phyloP scores from a whole-genome alignment of 805 yeast species.

The Wilhelminamyces savonicus region DNA sequence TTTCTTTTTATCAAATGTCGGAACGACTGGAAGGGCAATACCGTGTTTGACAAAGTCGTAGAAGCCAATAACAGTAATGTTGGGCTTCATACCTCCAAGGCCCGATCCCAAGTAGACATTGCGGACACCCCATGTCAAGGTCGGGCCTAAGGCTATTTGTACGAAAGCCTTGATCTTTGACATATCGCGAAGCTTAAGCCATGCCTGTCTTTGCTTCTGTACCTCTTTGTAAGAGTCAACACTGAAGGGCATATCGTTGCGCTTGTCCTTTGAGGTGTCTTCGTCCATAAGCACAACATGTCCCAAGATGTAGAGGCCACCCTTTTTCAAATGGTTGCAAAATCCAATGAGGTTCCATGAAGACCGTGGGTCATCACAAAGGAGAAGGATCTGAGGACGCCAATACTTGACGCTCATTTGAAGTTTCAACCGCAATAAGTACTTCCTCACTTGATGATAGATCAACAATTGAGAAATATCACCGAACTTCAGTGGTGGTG shows the following conservation, averaged over 20 bases:
- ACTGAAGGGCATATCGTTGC: slow-evolving; percentile 40
- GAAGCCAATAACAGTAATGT: slow-evolving; percentile 87
- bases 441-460: slow-evolving; percentile 94
- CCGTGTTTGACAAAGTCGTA: slow-evolving; percentile 55
- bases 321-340: slow-evolving; percentile 92
- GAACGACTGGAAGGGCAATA: slow-evolving; percentile 18
- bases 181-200: slow-evolving; percentile 77
- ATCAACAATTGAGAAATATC: slow-evolving; percentile 94
- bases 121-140: slow-evolving; percentile 90
- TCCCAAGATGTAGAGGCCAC: slow-evolving; percentile 88
- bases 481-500: slow-evolving; percentile 97
- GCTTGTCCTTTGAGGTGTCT: slow-evolving; percentile 19
- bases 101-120: slow-evolving; percentile 92
- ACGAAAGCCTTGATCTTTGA: slow-evolving; percentile 86
- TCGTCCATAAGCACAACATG: slow-evolving; percentile 72
- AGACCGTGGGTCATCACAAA: slow-evolving; percentile 89
- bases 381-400: slow-evolving; percentile 89
- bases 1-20: slow-evolving; percentile 12
- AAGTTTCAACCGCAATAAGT: slow-evolving; percentile 70
- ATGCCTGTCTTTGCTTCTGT: slow-evolving; percentile 66
- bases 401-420: slow-evolving; percentile 93
- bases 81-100: slow-evolving; percentile 97
- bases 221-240: slow-evolving; percentile 56
- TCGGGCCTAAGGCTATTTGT: slow-evolving; percentile 83
- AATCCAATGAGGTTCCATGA: slow-evolving; percentile 88